Conservation (phyloP, 345 rosid genomes). For the Aethionema arabicum region DNA sequence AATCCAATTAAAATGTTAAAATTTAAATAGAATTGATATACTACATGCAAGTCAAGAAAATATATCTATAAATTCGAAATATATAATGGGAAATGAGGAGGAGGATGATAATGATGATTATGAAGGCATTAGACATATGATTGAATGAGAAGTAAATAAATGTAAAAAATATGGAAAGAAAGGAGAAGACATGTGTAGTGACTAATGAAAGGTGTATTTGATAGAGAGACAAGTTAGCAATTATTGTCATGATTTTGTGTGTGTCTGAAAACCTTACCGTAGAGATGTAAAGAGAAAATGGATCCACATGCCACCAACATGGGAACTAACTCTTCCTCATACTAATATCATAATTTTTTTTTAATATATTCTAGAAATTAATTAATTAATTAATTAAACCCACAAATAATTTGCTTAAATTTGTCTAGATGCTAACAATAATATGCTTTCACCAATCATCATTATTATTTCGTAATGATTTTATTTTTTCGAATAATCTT, state of each 20-base stretch:
- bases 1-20: no score
- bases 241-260: conserved; percentile 25
- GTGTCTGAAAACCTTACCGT: conserved; percentile 21
- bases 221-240: conserved; percentile 19
- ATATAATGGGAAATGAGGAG: neutral
- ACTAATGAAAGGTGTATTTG: conserved; percentile 14
- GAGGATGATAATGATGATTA: conserved; percentile 8
- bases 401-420: neutral
- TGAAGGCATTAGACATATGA: conserved; percentile 13
- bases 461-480: conserved; percentile 7
- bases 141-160: no score
- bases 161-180: neutral
- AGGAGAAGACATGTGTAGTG: conserved; percentile 27
- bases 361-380: neutral
- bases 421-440: conserved; percentile 24
- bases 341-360: neutral
- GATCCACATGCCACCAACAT: conserved; percentile 40
- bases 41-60: no score
- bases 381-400: conserved; percentile 5
- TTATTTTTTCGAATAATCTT: neutral
- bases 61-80: neutral
- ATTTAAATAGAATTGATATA: no score
- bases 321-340: conserved; percentile 21
- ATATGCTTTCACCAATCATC: conserved; percentile 18
- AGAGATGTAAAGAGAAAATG: conserved; percentile 34